Percentiles rank a stretch among this genome's conserved stretches.
Conservation (phyloP, 768 basidiomycete species). For the Podaxis rugospora region DNA sequence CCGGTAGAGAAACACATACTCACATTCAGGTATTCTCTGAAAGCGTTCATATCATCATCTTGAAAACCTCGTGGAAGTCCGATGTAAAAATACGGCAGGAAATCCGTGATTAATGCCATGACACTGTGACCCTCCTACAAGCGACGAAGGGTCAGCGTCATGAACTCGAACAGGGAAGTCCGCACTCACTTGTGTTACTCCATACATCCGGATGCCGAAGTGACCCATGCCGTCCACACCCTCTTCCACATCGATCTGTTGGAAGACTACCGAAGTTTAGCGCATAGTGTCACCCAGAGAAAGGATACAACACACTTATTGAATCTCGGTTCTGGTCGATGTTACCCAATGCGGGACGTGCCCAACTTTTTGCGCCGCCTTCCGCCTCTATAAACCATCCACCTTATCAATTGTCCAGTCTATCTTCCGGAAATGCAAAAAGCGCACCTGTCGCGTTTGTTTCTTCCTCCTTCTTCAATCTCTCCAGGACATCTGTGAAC, state of each 20-base stretch:
- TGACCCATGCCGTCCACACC: conserved; percentile 5
- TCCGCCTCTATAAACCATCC: conserved; percentile 47
- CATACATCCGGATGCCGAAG: conserved; percentile 65
- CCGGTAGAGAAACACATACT: conserved; percentile 21
- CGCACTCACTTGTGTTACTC: conserved; percentile 74
- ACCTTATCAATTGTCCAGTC: not conserved
- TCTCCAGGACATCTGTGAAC: conserved; percentile 62
- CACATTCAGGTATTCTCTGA: conserved; percentile 74
- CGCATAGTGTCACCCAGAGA: not conserved
- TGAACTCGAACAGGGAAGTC: not conserved
- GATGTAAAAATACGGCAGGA: conserved; percentile 92
- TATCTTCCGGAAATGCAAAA: not conserved
- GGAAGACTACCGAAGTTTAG: conserved; percentile 60
- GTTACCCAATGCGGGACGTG: conserved; percentile 50
- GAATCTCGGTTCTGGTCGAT: conserved; percentile 60
- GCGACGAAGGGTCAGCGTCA: not conserved
- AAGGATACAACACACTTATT: conserved; percentile 49
- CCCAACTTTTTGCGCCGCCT: conserved; percentile 76
- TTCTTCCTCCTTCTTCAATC: conserved; percentile 48
- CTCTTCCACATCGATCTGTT: conserved; percentile 91
- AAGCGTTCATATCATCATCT: conserved; percentile 57
- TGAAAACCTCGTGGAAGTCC: conserved; percentile 82
- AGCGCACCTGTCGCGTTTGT: conserved; percentile 37
- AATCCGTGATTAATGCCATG: conserved; percentile 74
- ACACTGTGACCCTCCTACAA: conserved; percentile 82